phyloP scores from a whole-genome alignment of 192 early-diverging fungal species.

The Coemansia biformis region DNA sequence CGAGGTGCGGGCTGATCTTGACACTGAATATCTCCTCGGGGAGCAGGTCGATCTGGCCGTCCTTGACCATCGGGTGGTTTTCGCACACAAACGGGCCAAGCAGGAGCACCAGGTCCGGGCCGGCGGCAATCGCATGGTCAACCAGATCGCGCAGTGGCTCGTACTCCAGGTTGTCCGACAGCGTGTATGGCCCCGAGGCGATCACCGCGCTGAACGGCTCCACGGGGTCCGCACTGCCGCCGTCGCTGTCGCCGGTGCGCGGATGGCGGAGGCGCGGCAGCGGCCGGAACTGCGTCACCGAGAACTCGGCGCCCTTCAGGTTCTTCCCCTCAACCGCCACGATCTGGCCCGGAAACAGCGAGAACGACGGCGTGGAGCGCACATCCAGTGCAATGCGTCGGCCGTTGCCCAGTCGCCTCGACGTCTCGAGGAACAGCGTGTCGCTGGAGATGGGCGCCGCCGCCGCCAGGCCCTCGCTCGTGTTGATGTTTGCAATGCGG shows the following conservation, averaged over 20 bases:
- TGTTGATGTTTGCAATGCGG: constrained; percentile 66
- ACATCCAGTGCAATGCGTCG: constrained; percentile 63
- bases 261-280: constrained; percentile 59
- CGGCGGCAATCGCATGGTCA: constrained; percentile 52
- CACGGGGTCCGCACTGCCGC: constrained; percentile 2
- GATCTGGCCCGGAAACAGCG: constrained; percentile 88
- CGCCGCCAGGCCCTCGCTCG: constrained; percentile 55
- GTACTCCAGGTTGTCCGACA: constrained; percentile 71
- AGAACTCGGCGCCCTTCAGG: constrained; percentile 53
- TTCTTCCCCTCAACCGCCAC: constrained; percentile 68
- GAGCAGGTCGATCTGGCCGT: constrained; percentile 52
- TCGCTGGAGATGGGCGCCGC: constrained; percentile 29
- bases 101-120: constrained; percentile 79
- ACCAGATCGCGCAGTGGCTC: constrained; percentile 78
- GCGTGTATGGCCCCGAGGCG: constrained; percentile 82
- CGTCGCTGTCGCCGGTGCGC: constrained; percentile 7
- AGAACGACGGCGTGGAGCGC: constrained; percentile 52
- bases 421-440: constrained; percentile 76
- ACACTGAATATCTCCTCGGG: constrained; percentile 61
- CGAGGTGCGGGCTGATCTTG: constrained; percentile 57
- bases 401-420: constrained; percentile 67
- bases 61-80: constrained; percentile 53
- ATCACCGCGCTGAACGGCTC: constrained; percentile 56
- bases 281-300: constrained; percentile 51
- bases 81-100: constrained; percentile 69